These are phyloP conservation scores for Mrakia blollopis DNA, from an alignment of 768 basidiomycete species.

Conservation along the genomic window DNA sequence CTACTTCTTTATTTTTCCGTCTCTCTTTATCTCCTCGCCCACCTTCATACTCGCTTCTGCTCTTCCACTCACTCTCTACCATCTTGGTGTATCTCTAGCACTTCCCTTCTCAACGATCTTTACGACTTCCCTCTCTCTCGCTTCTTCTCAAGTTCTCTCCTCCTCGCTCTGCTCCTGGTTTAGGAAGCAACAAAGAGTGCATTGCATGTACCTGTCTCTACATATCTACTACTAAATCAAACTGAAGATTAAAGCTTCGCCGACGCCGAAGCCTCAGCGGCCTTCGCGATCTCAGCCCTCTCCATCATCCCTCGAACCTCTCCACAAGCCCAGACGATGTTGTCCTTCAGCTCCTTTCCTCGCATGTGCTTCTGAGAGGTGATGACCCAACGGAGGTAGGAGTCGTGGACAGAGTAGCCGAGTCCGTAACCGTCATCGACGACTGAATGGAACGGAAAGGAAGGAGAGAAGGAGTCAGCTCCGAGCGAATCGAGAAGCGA, in stretches of 20 bases:
- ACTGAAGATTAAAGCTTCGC: constrained; percentile 13
- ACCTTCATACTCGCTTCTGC: background rate
- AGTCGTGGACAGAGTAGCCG: constrained; percentile 66
- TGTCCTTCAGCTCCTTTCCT: constrained; percentile 63
- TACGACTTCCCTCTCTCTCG: too few species aligned
- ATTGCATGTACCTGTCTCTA: background rate
- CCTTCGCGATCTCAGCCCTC: constrained; percentile 46
- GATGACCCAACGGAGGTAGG: constrained; percentile 33
- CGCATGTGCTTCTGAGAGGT: constrained; percentile 50
- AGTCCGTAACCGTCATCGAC: constrained; percentile 88
- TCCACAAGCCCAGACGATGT: constrained; percentile 72
- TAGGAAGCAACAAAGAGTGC: too few species aligned
- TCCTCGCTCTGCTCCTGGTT: too few species aligned
- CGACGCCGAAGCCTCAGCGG: background rate
- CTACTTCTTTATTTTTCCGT: background rate
- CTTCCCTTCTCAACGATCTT: too few species aligned
- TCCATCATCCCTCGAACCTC: constrained; percentile 74
- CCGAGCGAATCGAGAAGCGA: background rate
- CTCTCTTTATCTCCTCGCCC: background rate
- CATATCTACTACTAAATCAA: background rate
- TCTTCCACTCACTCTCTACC: background rate
- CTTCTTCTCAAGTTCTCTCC: too few species aligned
- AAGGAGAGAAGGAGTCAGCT: constrained; percentile 13
- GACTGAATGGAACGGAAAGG: constrained; percentile 52
- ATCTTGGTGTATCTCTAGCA: too few species aligned